A percentile compares a stretch with the other conserved stretches of the same genome.
Conservation (phyloP, 2,329 filamentous ascomycete species). For the Ceratocystis cubensis region DNA sequence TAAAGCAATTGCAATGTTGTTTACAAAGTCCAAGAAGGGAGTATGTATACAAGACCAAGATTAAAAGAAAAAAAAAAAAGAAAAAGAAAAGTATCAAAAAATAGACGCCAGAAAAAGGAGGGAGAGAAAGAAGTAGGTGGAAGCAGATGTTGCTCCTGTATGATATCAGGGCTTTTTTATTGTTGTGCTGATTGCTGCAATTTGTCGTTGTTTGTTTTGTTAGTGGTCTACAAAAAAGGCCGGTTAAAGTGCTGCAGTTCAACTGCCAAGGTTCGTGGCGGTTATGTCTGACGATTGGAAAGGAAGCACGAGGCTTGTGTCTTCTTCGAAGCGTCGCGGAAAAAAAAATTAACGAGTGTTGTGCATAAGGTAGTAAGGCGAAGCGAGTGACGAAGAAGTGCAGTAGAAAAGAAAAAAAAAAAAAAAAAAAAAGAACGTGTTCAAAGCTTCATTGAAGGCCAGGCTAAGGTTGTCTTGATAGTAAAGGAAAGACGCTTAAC, state of each 20-base stretch:
- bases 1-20: neutral
- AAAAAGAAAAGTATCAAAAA: conserved; percentile 2
- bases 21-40: conserved; percentile 1
- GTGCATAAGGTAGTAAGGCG: neutral
- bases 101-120: neutral
- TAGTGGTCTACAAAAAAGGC: neutral
- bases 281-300: neutral
- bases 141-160: neutral
- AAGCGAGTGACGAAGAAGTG: neutral
- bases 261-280: neutral
- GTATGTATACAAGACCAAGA: neutral
- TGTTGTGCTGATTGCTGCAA: neutral
- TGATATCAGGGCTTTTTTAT: neutral
- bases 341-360: neutral
- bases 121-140: conserved; percentile 1
- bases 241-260: neutral
- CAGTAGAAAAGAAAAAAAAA: neutral
- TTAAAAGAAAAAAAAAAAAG: neutral
- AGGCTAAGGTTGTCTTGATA: neutral
- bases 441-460: conserved; percentile 5
- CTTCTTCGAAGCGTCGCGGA: neutral
- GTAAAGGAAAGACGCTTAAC: neutral
- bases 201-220: conserved; percentile 4
- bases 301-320: neutral
- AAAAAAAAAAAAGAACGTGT: neutral